These are phyloP conservation scores for Aschersonia sp. DNA, from an alignment of 2,329 filamentous ascomycete species.

Conservation along the genomic window DNA sequence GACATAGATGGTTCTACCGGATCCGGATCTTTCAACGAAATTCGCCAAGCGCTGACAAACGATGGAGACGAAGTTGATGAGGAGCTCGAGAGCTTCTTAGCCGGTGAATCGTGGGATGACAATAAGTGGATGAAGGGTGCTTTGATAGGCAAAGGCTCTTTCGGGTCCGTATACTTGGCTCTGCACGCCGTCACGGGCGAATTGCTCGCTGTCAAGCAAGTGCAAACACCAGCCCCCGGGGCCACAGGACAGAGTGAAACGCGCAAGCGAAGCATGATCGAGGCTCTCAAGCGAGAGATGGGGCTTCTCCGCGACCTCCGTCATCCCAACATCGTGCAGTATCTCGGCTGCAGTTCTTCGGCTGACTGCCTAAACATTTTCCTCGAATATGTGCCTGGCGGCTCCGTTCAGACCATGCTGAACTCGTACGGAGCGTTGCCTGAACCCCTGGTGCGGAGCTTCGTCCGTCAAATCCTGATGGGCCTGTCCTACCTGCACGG, in stretches of 20 bases:
- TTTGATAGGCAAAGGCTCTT: slow-evolving; percentile 90
- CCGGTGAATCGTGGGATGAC: slow-evolving; percentile 88
- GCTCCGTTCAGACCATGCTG: slow-evolving; percentile 95
- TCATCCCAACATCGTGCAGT: slow-evolving; percentile 95
- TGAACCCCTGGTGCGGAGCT: slow-evolving; percentile 87
- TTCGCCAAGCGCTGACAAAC: slow-evolving; percentile 72
- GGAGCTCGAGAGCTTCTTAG: slow-evolving; percentile 77
- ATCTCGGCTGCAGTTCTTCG: slow-evolving; percentile 87
- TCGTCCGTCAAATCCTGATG: slow-evolving; percentile 87
- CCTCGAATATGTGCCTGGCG: slow-evolving; percentile 95
- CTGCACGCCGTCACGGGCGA: slow-evolving; percentile 93
- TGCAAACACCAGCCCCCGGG: slow-evolving; percentile 71
- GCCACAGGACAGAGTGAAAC: slow-evolving; percentile 70
- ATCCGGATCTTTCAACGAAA: slow-evolving; percentile 64
- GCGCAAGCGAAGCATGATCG: slow-evolving; percentile 96
- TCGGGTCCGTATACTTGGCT: slow-evolving; percentile 88
- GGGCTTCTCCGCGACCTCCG: slow-evolving; percentile 84
- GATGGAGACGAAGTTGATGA: slow-evolving; percentile 88
- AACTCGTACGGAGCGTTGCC: slow-evolving; percentile 94
- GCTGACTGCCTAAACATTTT: slow-evolving; percentile 96
- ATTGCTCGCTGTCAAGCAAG: slow-evolving; percentile 95
- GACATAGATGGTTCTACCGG: slow-evolving; percentile 64
- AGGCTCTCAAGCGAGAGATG: slow-evolving; percentile 93
- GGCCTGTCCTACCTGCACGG: slow-evolving; percentile 89
- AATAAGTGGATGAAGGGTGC: slow-evolving; percentile 99